phyloP scores from a whole-genome alignment of 352 stramenopile species.

The Pythium dissimile region DNA sequence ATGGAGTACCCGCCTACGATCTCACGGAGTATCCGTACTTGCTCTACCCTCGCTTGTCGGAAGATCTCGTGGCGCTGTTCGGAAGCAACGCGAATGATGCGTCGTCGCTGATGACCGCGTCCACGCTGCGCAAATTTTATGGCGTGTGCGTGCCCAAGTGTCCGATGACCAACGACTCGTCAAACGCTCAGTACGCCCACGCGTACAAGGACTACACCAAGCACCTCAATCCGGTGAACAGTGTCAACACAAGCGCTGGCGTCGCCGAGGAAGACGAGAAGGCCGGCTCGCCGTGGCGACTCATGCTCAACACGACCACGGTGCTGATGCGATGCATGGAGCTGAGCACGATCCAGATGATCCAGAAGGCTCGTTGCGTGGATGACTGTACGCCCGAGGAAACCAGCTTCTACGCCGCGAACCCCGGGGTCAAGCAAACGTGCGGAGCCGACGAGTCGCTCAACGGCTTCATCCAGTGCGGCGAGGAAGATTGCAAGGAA shows the following conservation, averaged over 20 bases:
- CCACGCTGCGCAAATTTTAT: conserved; percentile 40
- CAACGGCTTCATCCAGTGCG: conserved; percentile 57
- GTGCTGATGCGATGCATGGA: conserved; percentile 73
- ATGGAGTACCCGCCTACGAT: conserved; percentile 52
- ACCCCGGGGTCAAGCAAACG: conserved; percentile 22
- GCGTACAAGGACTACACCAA: conserved; percentile 52
- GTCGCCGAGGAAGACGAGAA: conserved; percentile 40
- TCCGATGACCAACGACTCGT: conserved; percentile 39
- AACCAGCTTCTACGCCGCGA: conserved; percentile 25
- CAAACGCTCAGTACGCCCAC: conserved; percentile 45
- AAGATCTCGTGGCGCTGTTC: conserved; percentile 45
- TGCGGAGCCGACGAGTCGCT: conserved; percentile 38
- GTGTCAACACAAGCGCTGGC: conserved; percentile 19
- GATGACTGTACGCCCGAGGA: conserved; percentile 62
- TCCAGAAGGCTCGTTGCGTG: conserved; percentile 42
- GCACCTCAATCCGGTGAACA: conserved; percentile 37
- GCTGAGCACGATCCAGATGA: conserved; percentile 47
- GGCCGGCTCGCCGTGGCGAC: conserved; percentile 55
- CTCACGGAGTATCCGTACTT: conserved; percentile 63
- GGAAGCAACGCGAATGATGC: conserved; percentile 10
- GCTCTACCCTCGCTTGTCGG: conserved; percentile 61
- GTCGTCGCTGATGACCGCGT: conserved; percentile 19
- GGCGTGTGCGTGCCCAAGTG: conserved; percentile 46
- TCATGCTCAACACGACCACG: conserved; percentile 58
- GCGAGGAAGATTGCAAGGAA: conserved; percentile 40